Conservation (phyloP, 768 basidiomycete species). For the Psilocybe tampanensis region DNA sequence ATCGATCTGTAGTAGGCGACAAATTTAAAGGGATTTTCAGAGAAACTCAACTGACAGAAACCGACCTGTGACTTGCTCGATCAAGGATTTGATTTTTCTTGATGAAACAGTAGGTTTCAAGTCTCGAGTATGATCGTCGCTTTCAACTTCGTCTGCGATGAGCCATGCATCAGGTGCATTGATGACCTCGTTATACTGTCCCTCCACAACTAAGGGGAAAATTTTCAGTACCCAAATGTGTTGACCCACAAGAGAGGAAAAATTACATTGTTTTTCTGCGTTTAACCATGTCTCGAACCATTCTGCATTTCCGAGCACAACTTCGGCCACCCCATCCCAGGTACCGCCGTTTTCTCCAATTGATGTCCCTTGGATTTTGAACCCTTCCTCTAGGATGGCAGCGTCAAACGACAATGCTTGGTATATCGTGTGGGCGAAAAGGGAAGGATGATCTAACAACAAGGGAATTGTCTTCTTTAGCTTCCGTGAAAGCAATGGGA, state of each 20-base stretch:
- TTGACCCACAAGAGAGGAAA: neutral
- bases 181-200: conserved; percentile 86
- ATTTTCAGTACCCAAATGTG: neutral
- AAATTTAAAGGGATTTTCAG: neutral
- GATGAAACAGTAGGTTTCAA: conserved; percentile 82
- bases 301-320: conserved; percentile 78
- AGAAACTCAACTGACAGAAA: neutral
- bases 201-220: conserved; percentile 69
- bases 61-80: conserved; percentile 91
- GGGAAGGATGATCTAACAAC: conserved; percentile 74
- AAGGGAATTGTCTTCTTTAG: conserved; percentile 72
- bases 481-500: conserved; percentile 79
- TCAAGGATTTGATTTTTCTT: conserved; percentile 76
- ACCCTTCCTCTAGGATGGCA: conserved; percentile 73
- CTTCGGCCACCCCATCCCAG: conserved; percentile 82
- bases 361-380: conserved; percentile 58
- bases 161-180: conserved; percentile 84
- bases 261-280: conserved; percentile 87
- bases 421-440: conserved; percentile 95
- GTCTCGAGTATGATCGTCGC: conserved; percentile 41
- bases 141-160: conserved; percentile 62
- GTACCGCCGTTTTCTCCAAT: conserved; percentile 27
- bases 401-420: conserved; percentile 90
- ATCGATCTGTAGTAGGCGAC: conserved; percentile 65
- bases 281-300: conserved; percentile 94